phyloP scores from a whole-genome alignment of 257 asterid genomes.

The Gardenia jasminoides region DNA sequence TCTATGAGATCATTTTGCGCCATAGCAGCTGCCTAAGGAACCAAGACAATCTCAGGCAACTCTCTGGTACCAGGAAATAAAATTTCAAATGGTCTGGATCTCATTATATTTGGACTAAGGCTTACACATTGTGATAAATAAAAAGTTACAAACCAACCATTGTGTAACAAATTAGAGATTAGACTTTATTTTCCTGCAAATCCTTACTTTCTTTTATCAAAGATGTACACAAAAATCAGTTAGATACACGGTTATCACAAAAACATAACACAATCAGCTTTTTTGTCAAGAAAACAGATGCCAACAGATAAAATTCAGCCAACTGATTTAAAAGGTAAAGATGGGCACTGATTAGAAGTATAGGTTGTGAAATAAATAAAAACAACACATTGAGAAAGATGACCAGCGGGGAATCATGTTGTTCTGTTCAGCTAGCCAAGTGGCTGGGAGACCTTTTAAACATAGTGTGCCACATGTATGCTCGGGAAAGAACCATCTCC shows the following conservation, averaged over 20 bases:
- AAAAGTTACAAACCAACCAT: too few relatives aligned
- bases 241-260: background rate
- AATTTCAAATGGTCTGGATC: background rate
- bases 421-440: constrained; percentile 51
- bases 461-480: constrained; percentile 97
- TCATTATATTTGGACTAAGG: background rate
- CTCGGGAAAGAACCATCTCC: constrained; percentile 89
- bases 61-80: too few relatives aligned
- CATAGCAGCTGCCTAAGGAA: background rate
- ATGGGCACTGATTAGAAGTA: background rate
- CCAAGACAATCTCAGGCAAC: background rate
- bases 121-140: too few relatives aligned
- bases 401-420: background rate
- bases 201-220: background rate
- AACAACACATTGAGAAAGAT: background rate
- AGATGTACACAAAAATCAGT: background rate
- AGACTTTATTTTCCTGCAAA: background rate
- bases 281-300: background rate
- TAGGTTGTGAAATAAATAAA: background rate
- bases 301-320: constrained; percentile 6
- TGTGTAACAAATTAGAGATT: background rate
- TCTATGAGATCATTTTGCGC: background rate
- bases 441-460: constrained; percentile 92
- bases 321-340: constrained; percentile 5
- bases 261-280: background rate